These are phyloP conservation scores for Ophiorrhiza pumila DNA, from an alignment of 257 asterid species.

Conservation along the genomic window DNA sequence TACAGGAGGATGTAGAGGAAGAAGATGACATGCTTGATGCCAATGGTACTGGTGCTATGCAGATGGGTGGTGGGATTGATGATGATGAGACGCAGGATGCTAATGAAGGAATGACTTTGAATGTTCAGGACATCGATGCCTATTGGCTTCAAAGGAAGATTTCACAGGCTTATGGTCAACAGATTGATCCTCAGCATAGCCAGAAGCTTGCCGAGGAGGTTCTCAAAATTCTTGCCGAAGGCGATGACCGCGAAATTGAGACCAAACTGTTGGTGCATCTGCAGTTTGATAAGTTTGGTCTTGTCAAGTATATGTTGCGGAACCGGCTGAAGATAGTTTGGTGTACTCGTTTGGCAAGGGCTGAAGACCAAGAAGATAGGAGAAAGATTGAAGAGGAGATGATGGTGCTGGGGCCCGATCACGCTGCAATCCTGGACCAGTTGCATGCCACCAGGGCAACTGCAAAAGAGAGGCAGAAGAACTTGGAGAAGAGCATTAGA, in stretches of 20 bases:
- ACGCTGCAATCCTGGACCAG: slow-evolving; percentile 38
- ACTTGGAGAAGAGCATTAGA: slow-evolving; percentile 26
- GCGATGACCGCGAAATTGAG: slow-evolving; percentile 44
- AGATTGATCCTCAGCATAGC: slow-evolving; percentile 45
- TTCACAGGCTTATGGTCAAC: slow-evolving; percentile 42
- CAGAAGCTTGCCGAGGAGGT: slow-evolving; percentile 45
- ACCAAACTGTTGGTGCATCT: slow-evolving; percentile 38
- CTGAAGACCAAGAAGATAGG: slow-evolving; percentile 40
- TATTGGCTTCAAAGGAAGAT: slow-evolving; percentile 50
- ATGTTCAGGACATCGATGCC: slow-evolving; percentile 50
- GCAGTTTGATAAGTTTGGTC: slow-evolving; percentile 35
- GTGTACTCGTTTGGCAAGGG: slow-evolving; percentile 47
- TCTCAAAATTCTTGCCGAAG: slow-evolving; percentile 40
- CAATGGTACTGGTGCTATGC: slow-evolving; percentile 34
- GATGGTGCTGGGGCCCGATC: slow-evolving; percentile 34
- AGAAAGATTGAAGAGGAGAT: slow-evolving; percentile 38
- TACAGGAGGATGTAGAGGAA: slow-evolving; percentile 38
- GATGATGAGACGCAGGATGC: slow-evolving; percentile 37
- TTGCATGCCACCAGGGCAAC: slow-evolving; percentile 45
- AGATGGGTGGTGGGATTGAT: slow-evolving; percentile 43
- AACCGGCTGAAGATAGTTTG: slow-evolving; percentile 46
- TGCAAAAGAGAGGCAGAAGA: slow-evolving; percentile 40
- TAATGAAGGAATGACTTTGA: slow-evolving; percentile 38
- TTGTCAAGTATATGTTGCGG: slow-evolving; percentile 35
- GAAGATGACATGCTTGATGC: slow-evolving; percentile 33